These are phyloP conservation scores for Aspergillus bombycis DNA, from an alignment of 2,329 filamentous ascomycete genomes.

Conservation along the genomic window DNA sequence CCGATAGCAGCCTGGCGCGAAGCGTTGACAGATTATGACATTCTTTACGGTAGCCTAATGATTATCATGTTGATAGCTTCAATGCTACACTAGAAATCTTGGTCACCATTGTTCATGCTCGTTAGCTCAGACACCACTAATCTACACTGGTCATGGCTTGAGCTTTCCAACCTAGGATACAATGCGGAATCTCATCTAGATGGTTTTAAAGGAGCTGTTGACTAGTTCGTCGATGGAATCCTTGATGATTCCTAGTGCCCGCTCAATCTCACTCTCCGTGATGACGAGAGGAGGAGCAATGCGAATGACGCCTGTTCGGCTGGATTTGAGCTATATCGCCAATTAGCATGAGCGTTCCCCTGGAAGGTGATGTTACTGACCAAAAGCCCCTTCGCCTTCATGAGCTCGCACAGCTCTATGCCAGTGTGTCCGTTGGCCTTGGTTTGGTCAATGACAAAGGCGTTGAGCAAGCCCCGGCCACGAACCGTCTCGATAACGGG, in stretches of 20 bases:
- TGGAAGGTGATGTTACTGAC: conserved; percentile 55
- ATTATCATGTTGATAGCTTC: too few relatives aligned
- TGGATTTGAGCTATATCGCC: neutral
- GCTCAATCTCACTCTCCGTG: conserved; percentile 79
- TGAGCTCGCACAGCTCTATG: conserved; percentile 93
- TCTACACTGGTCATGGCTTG: too few relatives aligned
- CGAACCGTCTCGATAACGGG: conserved; percentile 81
- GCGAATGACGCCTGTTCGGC: conserved; percentile 83
- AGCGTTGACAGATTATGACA: too few relatives aligned
- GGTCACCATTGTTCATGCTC: too few relatives aligned
- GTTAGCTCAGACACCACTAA: too few relatives aligned
- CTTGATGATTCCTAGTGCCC: conserved; percentile 76
- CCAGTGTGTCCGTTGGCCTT: conserved; percentile 83
- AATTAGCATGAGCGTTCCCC: neutral
- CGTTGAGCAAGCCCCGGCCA: conserved; percentile 93
- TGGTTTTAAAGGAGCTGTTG: too few relatives aligned
- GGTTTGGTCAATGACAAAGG: conserved; percentile 90
- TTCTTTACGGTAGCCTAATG: too few relatives aligned
- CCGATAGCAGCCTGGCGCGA: too few relatives aligned
- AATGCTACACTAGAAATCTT: too few relatives aligned
- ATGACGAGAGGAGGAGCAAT: conserved; percentile 95
- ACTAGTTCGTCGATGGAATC: conserved; percentile 43
- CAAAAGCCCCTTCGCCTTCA: conserved; percentile 93
- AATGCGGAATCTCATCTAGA: too few relatives aligned
- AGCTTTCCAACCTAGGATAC: too few relatives aligned